Evolutionary conservation across 2,329 filamentous ascomycete genomes (phyloP), one percentile per base, ranked within the genome.

Genomic region (Hymenoscyphus linearis): DNA sequence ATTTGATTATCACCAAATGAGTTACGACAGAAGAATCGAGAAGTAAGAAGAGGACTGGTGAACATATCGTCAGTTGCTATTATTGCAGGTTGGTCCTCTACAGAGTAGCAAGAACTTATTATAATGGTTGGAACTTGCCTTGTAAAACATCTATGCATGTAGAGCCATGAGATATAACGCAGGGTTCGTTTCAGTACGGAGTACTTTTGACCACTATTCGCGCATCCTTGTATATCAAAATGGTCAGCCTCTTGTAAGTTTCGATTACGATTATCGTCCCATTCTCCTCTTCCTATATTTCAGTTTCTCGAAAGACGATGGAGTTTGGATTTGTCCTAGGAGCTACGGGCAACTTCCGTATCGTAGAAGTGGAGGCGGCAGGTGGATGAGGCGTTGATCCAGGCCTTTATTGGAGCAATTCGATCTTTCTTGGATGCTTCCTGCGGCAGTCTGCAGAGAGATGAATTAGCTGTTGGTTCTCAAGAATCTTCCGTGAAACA

Each of bases 81-180:
- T 47, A 18, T 47, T 47, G 40, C 18, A 18, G 22, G 10, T 47
- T 47, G n/a, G 18, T 2, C n/a, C 12, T 47, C 7, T 22, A 9
- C 18, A 31, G 10, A 31, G 31, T 9, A 31, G 31, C n/a, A 22
- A 47, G 18, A 22, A 25, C 3, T 22, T 4, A 25, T 22, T 7
- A 47, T 9, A 18, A 47, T 47, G 22, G 22, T 10, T 18, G 40
- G 40, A 47, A 61, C 44, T 25, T 61, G 62, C 60, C 61, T 60
- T 67, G 64, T 64, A 55, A 65, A 60, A 58, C 56, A 56, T 57
- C 57, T 52, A 50, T 26, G 57, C 57, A 59, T 63, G n/a, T 18
- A 47, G 62, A 64, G 65, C 61, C 60, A 65, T 66, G 52, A 62
- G 60, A 63, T 55, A 61, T 63, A 22, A 47, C 57, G 35, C 61